Percentiles rank a stretch among this genome's conserved stretches.
These are phyloP conservation scores for Carex parvula DNA, from an alignment of 176 grass and related monocot species.

Conservation along the genomic window DNA sequence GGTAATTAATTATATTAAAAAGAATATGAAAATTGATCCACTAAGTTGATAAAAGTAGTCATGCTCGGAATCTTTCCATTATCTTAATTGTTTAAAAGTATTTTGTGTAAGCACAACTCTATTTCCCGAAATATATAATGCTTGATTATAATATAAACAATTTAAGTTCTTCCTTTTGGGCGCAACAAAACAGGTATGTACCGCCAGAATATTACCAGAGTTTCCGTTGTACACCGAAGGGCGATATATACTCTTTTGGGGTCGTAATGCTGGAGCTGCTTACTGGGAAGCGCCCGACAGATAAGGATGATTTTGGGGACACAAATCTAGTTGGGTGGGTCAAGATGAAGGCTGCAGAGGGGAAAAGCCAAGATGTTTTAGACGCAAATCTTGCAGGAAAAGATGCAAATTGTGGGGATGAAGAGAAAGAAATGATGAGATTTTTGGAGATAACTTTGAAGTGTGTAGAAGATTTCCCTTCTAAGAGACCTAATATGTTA, in stretches of 20 bases:
- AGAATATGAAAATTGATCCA: not conserved
- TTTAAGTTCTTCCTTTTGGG: not conserved
- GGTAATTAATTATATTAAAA: not conserved
- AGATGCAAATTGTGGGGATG: not conserved
- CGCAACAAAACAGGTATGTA: conserved; percentile 39
- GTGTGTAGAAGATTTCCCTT: conserved; percentile 90
- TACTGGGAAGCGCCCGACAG: conserved; percentile 67
- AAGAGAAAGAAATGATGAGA: conserved; percentile 57
- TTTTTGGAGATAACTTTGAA: conserved; percentile 79
- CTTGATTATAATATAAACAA: not conserved
- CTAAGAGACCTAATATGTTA: conserved; percentile 84
- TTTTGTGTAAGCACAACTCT: not conserved
- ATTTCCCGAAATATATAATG: not conserved
- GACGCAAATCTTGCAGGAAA: conserved; percentile 46
- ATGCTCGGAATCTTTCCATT: not conserved
- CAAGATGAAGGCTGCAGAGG: conserved; percentile 82
- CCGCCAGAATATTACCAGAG: conserved; percentile 99
- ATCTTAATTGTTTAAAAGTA: conserved; percentile 9
- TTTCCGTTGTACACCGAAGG: conserved; percentile 86
- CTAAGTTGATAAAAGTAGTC: not conserved
- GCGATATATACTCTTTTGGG: conserved; percentile 94
- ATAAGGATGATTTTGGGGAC: conserved; percentile 96
- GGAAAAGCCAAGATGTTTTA: conserved; percentile 58
- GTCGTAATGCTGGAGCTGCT: conserved; percentile 85
- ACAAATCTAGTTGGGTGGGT: conserved; percentile 91